Evolutionary conservation across 2,329 filamentous ascomycete species (phyloP).

Genomic region (Ambrosiella cleistominuta): DNA sequence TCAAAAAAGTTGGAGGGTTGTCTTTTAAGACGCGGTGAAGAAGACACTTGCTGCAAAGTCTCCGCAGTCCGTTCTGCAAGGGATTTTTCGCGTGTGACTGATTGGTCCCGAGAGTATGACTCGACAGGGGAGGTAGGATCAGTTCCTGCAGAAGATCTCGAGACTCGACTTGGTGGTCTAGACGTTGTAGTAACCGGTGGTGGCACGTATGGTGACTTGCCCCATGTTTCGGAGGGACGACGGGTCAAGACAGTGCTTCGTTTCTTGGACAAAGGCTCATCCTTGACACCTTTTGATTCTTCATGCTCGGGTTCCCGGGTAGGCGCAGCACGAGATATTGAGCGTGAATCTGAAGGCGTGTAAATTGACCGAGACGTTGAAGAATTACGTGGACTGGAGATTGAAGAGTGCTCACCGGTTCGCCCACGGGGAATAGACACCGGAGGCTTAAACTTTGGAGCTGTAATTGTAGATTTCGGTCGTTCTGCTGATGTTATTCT

Average conservation of each 20-base stretch:
- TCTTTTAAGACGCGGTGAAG: constrained; percentile 53
- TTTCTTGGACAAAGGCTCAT: constrained; percentile 9
- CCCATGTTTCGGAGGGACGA: constrained; percentile 17
- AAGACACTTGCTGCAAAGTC: constrained; percentile 59
- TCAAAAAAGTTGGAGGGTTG: constrained; percentile 59
- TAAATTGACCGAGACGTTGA: neutral
- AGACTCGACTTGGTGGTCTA: constrained; percentile 3
- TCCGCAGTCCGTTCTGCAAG: constrained; percentile 75
- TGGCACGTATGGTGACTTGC: constrained; percentile 11
- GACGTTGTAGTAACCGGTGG: constrained; percentile 1
- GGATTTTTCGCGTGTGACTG: constrained; percentile 15
- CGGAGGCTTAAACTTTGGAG: constrained; percentile 4
- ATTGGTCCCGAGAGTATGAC: neutral
- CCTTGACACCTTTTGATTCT: neutral
- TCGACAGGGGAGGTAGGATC: constrained; percentile 5
- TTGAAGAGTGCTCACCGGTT: constrained; percentile 5
- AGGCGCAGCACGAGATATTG: neutral
- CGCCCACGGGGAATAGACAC: constrained; percentile 6
- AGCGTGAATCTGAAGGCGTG: neutral
- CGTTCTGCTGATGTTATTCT: neutral
- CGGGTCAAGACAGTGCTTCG: constrained; percentile 17
- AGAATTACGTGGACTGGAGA: neutral
- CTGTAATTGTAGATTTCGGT: constrained; percentile 2
- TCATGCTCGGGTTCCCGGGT: constrained; percentile 3
- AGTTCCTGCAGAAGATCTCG: constrained; percentile 14